Evolutionary conservation across 306 rosid genomes (phyloP).

Genomic region (Sesbania bispinosa): DNA sequence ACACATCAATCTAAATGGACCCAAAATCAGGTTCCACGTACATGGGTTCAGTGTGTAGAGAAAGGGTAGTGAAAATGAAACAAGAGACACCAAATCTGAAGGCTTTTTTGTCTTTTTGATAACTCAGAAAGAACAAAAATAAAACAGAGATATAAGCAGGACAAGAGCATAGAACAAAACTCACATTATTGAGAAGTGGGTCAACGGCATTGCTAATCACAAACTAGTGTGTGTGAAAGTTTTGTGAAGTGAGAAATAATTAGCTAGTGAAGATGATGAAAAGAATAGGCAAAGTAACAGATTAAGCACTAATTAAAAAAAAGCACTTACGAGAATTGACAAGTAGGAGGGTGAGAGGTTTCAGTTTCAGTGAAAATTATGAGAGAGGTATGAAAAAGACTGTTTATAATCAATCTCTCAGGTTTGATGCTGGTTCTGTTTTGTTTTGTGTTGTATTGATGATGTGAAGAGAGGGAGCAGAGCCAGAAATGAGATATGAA

Average conservation of each 20-base stretch:
- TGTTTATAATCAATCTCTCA: neutral
- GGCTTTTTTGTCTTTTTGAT: neutral
- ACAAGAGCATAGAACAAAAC: neutral
- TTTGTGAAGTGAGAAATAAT: neutral
- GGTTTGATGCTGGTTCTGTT: conserved; percentile 16
- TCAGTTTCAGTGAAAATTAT: neutral
- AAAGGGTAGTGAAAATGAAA: conserved; percentile 8
- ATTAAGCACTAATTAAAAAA: neutral
- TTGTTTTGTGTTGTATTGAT: neutral
- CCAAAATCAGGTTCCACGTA: neutral
- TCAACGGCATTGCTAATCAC: conserved; percentile 37
- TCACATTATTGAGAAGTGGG: neutral
- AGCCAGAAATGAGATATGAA: no score
- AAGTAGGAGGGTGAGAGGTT: conserved; percentile 4
- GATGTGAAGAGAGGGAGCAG: conserved; percentile 5
- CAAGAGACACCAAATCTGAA: neutral
- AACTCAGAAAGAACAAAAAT: neutral
- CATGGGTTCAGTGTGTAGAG: neutral
- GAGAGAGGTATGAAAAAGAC: neutral
- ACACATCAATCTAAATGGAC: neutral
- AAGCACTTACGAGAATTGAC: conserved; percentile 35
- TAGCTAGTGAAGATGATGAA: neutral
- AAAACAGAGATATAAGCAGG: conserved; percentile 16
- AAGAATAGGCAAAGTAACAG: neutral
- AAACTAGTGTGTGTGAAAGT: neutral